These are phyloP conservation scores for Condylostoma magnum DNA, from an alignment of 169 alveolate genomes.

Conservation along the genomic window DNA sequence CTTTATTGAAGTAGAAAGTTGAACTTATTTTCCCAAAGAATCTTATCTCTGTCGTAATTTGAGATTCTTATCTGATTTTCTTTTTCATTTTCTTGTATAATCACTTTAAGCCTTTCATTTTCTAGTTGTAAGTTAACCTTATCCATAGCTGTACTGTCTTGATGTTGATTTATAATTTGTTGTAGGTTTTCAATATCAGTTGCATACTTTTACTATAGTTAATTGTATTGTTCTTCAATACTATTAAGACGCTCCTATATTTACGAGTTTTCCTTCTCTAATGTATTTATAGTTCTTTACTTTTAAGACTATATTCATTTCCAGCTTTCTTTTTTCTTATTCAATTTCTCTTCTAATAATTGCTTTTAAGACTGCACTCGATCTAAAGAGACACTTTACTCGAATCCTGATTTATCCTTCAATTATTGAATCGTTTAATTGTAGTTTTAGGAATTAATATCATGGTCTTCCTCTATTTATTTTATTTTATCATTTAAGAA, in stretches of 20 bases:
- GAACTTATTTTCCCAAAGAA: slow-evolving; percentile 82
- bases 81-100: neutral
- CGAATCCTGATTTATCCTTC: neutral
- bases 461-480: slow-evolving; percentile 8
- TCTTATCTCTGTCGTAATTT: slow-evolving; percentile 69
- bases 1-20: slow-evolving; percentile 73
- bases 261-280: slow-evolving; percentile 20
- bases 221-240: neutral
- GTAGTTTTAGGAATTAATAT: neutral
- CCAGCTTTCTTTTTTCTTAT: neutral
- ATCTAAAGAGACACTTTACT: neutral
- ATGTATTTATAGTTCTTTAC: neutral
- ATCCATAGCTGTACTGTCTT: neutral
- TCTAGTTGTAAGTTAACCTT: neutral
- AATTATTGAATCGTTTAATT: neutral
- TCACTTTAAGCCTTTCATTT: neutral
- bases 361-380: neutral
- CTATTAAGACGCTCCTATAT: neutral
- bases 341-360: neutral
- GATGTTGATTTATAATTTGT: neutral
- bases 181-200: neutral
- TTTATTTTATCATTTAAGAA: neutral
- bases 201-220: neutral
- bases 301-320: neutral
- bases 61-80: neutral